Evolutionary conservation across 2,329 filamentous ascomycete species (phyloP).

Genomic region (Exutisphaerella laricina): DNA sequence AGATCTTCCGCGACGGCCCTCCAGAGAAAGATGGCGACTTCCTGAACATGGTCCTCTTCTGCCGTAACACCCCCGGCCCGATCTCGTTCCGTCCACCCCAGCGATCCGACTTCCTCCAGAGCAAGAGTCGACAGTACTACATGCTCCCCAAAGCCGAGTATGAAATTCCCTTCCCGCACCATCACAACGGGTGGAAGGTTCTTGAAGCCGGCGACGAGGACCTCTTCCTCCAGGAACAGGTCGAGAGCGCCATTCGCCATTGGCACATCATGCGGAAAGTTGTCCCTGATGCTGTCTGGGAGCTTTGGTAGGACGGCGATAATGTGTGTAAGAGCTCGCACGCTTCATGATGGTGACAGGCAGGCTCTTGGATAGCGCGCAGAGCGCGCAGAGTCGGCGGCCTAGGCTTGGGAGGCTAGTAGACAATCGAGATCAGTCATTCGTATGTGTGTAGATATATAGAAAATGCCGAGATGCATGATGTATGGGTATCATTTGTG

Average conservation of each 20-base stretch:
- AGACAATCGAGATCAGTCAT: too few species aligned
- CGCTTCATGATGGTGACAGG: too few species aligned
- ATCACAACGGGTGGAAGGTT: constrained; percentile 42
- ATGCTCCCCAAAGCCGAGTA: constrained; percentile 70
- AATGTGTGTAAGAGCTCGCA: too few species aligned
- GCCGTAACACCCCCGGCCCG: constrained; percentile 55
- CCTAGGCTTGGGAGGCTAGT: too few species aligned
- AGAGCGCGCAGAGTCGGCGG: too few species aligned
- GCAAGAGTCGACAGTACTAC: constrained; percentile 62
- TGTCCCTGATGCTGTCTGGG: constrained; percentile 73
- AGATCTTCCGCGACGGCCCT: constrained; percentile 77
- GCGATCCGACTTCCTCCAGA: constrained; percentile 64
- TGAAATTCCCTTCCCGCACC: constrained; percentile 36
- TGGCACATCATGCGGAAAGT: constrained; percentile 90
- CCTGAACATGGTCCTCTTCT: constrained; percentile 95
- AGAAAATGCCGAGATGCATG: too few species aligned
- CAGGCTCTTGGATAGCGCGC: too few species aligned
- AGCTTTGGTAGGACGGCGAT: constrained; percentile 60
- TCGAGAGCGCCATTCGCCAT: constrained; percentile 72
- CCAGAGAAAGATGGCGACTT: constrained; percentile 53
- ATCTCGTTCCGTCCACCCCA: constrained; percentile 60
- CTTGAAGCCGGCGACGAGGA: constrained; percentile 60
- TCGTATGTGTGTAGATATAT: too few species aligned
- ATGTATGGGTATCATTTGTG: too few species aligned
- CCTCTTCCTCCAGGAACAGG: constrained; percentile 65